A percentile compares a stretch with the other conserved stretches of the same genome.
Evolutionary conservation across 2,329 filamentous ascomycete species (phyloP).

Genomic region (Fusarium virguliforme): DNA sequence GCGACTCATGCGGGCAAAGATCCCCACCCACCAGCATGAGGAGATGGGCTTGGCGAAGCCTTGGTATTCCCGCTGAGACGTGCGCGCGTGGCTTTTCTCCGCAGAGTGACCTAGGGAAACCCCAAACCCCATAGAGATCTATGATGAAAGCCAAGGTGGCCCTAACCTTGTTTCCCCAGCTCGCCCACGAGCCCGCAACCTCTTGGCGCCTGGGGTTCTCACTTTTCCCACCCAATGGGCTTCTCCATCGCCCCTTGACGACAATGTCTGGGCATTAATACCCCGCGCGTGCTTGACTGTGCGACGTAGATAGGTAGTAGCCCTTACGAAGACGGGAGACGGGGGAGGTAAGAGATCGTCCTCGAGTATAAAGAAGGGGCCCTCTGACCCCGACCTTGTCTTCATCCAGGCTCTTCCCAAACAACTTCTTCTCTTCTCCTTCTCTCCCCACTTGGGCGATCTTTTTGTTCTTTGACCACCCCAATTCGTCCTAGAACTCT

Average conservation of each 20-base stretch:
- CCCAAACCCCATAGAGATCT: neutral
- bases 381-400: constrained; percentile 9
- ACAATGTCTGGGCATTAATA: constrained; percentile 16
- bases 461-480: neutral
- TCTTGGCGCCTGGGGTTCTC: constrained; percentile 18
- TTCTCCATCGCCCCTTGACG: neutral
- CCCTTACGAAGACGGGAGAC: constrained; percentile 2
- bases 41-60: constrained; percentile 10
- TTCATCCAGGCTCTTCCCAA: constrained; percentile 1
- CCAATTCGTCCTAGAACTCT: neutral
- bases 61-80: constrained; percentile 9
- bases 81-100: constrained; percentile 10
- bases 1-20: neutral
- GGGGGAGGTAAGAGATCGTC: neutral
- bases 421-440: constrained; percentile 1
- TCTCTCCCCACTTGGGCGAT: neutral
- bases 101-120: neutral
- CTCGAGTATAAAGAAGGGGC: constrained; percentile 12
- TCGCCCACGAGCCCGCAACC: constrained; percentile 4
- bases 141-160: neutral
- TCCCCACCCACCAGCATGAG: constrained; percentile 6
- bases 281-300: constrained; percentile 11
- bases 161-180: constrained; percentile 11
- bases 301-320: neutral
- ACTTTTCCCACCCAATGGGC: neutral